A percentile compares a stretch with the other conserved stretches of the same genome.
Conservation (phyloP, 2,329 filamentous ascomycete genomes). For the Phialophora chinensis region DNA sequence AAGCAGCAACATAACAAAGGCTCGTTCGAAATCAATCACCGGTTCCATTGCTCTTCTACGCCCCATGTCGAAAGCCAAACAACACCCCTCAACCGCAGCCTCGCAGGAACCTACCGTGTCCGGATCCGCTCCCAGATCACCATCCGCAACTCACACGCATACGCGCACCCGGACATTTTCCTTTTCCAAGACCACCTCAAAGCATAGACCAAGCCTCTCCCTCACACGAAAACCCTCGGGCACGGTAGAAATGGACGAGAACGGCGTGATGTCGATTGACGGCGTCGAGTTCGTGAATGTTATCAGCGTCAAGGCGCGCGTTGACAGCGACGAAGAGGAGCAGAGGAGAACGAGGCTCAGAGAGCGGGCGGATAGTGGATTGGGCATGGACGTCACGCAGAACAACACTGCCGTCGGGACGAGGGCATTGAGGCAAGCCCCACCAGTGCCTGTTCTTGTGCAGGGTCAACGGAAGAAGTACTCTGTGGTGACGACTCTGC, state of each 20-base stretch:
- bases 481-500: not conserved
- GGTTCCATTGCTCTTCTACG: not conserved
- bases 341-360: slow-evolving; percentile 7
- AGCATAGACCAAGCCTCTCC: slow-evolving; percentile 8
- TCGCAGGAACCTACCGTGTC: not conserved
- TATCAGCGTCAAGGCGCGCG: slow-evolving; percentile 29
- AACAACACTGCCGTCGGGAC: not conserved
- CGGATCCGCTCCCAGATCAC: not conserved
- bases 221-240: not conserved
- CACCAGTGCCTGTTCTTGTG: not conserved
- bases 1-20: not conserved
- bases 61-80: not conserved
- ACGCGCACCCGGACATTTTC: slow-evolving; percentile 18
- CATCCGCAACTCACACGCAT: not conserved
- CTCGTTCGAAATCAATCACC: not conserved
- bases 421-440: not conserved
- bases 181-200: slow-evolving; percentile 14
- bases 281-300: slow-evolving; percentile 36
- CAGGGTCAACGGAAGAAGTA: slow-evolving; percentile 1
- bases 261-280: slow-evolving; percentile 30
- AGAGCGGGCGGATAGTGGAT: slow-evolving; percentile 12
- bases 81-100: not conserved
- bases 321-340: slow-evolving; percentile 17
- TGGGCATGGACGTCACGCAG: slow-evolving; percentile 11
- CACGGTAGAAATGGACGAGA: slow-evolving; percentile 23